Conservation (phyloP, 208 protist species). For the Balamuthia mandrillaris region DNA sequence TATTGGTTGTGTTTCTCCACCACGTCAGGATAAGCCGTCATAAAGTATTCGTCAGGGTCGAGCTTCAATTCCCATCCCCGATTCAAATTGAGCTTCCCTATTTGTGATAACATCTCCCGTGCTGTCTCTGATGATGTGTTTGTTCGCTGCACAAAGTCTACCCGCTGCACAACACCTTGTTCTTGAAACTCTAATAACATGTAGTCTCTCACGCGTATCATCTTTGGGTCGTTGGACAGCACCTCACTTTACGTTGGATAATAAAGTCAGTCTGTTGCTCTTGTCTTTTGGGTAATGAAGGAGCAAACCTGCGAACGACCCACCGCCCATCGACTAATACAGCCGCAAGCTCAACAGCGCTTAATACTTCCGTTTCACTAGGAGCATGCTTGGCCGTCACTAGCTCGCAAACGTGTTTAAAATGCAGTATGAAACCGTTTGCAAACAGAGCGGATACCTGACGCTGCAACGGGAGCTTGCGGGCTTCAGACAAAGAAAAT, state of each 20-base stretch:
- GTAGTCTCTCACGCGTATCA: conserved; percentile 7
- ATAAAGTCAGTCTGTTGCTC: no score
- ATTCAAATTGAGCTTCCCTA: conserved; percentile 17
- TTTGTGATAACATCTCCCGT: background rate
- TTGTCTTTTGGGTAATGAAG: no score
- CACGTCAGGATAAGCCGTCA: background rate
- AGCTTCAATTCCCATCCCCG: background rate
- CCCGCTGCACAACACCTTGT: background rate
- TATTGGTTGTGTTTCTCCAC: background rate
- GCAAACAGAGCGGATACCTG: no score
- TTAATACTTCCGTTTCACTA: no score
- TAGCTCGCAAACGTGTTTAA: no score
- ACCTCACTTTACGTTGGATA: no score
- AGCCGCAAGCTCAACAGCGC: no score
- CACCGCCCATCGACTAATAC: background rate
- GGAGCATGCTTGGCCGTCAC: no score
- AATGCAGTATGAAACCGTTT: no score
- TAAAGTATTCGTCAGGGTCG: conserved; percentile 13
- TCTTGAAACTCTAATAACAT: conserved; percentile 9
- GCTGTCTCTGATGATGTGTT: background rate
- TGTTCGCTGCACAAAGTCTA: background rate
- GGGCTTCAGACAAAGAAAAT: no score
- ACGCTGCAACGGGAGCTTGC: no score
- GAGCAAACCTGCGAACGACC: conserved; percentile 27
- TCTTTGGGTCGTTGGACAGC: no score